Conservation (phyloP, 352 stramenopile genomes). For the Pythium inflatum region DNA sequence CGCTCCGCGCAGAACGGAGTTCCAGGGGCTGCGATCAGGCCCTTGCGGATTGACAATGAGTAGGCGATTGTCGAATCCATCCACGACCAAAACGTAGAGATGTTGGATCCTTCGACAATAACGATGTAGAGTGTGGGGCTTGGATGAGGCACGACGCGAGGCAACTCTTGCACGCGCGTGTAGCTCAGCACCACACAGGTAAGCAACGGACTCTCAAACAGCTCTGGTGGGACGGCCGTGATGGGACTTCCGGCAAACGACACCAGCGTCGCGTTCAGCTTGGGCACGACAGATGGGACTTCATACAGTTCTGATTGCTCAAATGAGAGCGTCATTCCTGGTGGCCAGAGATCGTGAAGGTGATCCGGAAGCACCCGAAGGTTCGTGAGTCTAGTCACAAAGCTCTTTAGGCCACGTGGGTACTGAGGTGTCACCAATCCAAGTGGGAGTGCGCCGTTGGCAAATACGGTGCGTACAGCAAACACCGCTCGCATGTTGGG, state of each 20-base stretch:
- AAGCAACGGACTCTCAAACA: neutral
- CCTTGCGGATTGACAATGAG: neutral
- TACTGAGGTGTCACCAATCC: neutral
- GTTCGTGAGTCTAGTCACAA: slow-evolving; percentile 1
- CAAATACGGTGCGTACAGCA: neutral
- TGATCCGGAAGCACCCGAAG: neutral
- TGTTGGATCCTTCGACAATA: neutral
- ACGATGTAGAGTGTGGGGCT: neutral
- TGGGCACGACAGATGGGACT: neutral
- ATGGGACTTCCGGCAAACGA: neutral
- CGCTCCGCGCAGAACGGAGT: neutral
- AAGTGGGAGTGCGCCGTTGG: neutral
- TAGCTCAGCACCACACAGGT: neutral
- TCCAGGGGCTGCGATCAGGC: neutral
- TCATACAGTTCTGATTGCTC: neutral
- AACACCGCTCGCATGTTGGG: neutral
- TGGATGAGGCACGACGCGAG: neutral
- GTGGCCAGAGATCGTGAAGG: slow-evolving; percentile 2
- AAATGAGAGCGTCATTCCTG: neutral
- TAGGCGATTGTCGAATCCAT: neutral
- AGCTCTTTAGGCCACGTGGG: neutral
- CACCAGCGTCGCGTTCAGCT: neutral
- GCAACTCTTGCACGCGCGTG: neutral
- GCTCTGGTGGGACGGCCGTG: neutral
- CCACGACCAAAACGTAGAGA: neutral